phyloP scores from a whole-genome alignment of 169 alveolate species.

The Plasmodium malariae region DNA sequence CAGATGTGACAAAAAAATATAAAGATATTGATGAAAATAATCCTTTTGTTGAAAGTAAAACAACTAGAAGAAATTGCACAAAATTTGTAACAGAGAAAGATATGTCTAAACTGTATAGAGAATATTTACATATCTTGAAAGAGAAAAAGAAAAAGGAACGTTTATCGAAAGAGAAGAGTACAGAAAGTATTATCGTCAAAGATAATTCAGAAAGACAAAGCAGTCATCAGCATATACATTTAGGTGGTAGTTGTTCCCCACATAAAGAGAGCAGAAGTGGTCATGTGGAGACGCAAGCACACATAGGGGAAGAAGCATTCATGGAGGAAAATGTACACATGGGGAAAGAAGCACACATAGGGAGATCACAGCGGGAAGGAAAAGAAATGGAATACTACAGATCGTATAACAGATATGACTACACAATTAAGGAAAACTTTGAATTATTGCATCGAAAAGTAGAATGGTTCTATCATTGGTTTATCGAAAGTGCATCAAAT shows the following conservation, averaged over 20 bases:
- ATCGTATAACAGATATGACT: slow-evolving; percentile 48
- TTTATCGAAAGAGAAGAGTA: neutral
- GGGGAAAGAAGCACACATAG: neutral
- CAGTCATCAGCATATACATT: too few species aligned
- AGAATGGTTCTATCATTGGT: slow-evolving; percentile 85
- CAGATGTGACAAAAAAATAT: neutral
- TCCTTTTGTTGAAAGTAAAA: slow-evolving; percentile 12
- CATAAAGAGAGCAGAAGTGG: too few species aligned
- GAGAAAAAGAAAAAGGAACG: slow-evolving; percentile 6
- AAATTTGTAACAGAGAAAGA: slow-evolving; percentile 54
- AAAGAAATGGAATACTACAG: neutral
- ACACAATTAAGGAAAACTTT: slow-evolving; percentile 35
- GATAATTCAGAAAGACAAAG: neutral
- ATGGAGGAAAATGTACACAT: slow-evolving; percentile 14
- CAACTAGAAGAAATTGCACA: slow-evolving; percentile 8
- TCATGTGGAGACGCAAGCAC: slow-evolving; percentile 21
- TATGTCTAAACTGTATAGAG: slow-evolving; percentile 46
- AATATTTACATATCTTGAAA: slow-evolving; percentile 25
- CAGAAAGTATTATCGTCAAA: too few species aligned
- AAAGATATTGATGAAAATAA: slow-evolving; percentile 6
- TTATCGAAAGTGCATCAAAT: slow-evolving; percentile 82
- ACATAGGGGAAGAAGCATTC: slow-evolving; percentile 42
- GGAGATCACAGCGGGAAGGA: neutral
- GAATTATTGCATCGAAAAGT: slow-evolving; percentile 77
- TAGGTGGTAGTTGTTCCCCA: too few species aligned